Conservation (phyloP, 306 rosid species). For the Clitoria ternatea region DNA sequence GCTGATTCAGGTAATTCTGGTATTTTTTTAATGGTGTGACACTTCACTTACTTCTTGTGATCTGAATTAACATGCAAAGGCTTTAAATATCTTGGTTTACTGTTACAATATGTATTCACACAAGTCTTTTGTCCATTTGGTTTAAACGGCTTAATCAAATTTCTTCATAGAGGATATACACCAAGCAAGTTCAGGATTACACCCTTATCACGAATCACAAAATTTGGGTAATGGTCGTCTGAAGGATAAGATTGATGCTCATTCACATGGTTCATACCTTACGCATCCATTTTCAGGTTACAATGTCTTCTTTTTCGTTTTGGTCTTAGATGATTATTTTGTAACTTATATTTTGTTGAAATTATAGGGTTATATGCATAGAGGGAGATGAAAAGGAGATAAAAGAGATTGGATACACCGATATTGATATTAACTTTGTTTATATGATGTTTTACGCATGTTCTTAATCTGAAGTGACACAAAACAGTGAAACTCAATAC, state of each 20-base stretch:
- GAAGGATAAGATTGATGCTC: slow-evolving; percentile 31
- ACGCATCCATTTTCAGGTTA: slow-evolving; percentile 41
- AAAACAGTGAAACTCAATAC: background rate
- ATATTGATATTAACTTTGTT: background rate
- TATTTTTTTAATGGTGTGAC: slow-evolving; percentile 22
- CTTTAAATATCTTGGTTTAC: slow-evolving; percentile 4
- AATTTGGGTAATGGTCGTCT: slow-evolving; percentile 40
- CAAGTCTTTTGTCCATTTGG: background rate
- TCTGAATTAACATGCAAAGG: slow-evolving; percentile 3
- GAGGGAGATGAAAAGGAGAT: background rate
- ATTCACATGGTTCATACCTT: slow-evolving; percentile 34
- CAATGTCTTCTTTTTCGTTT: background rate
- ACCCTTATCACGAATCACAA: slow-evolving; percentile 31
- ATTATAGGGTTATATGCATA: background rate
- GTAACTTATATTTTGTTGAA: background rate
- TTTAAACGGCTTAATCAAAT: slow-evolving; percentile 23
- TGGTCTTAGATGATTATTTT: background rate
- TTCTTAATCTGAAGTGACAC: background rate
- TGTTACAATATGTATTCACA: background rate
- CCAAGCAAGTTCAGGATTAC: slow-evolving; percentile 52
- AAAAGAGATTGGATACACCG: background rate
- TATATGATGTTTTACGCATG: background rate
- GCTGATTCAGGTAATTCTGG: slow-evolving; percentile 67
- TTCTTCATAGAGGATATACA: slow-evolving; percentile 50
- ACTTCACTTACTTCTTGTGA: slow-evolving; percentile 11